Conservation (phyloP, 805 yeast species). For the Metschnikowia chrysomelidarum region DNA sequence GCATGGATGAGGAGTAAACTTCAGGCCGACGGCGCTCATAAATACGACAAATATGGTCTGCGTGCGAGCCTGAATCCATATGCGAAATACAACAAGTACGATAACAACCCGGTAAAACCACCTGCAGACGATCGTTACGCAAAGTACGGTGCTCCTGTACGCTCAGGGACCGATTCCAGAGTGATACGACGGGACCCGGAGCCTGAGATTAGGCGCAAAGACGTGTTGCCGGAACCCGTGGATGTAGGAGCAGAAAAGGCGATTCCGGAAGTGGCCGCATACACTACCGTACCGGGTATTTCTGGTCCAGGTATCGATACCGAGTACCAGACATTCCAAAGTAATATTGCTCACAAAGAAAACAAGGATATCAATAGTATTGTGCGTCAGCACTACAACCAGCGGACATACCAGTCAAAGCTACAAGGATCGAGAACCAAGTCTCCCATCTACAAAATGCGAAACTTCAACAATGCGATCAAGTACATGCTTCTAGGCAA, state of each 20-base stretch:
- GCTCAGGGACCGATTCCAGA: constrained; percentile 10
- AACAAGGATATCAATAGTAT: constrained; percentile 55
- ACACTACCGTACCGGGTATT: constrained; percentile 18
- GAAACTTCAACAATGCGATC: constrained; percentile 89
- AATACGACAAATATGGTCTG: constrained; percentile 41
- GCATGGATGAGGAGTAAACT: constrained; percentile 38
- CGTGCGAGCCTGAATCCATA: constrained; percentile 13
- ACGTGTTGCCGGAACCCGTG: constrained; percentile 6
- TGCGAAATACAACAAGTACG: constrained; percentile 11
- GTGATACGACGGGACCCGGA: constrained; percentile 19
- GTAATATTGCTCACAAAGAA: constrained; percentile 33
- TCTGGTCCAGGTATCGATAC: constrained; percentile 18
- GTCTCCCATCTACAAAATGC: constrained; percentile 81
- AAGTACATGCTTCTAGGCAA: constrained; percentile 82
- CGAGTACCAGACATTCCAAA: constrained; percentile 39
- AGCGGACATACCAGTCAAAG: constrained; percentile 69
- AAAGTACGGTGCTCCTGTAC: constrained; percentile 18
- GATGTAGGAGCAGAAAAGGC: constrained; percentile 9
- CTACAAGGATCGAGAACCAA: constrained; percentile 56
- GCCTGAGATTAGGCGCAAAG: constrained; percentile 14
- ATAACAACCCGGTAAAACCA: neutral
- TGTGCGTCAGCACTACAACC: constrained; percentile 83
- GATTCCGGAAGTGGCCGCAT: constrained; percentile 20
- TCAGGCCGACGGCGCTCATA: constrained; percentile 23
- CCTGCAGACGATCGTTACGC: constrained; percentile 15